Percentiles rank a stretch among this genome's conserved stretches.
Evolutionary conservation across 2,329 filamentous ascomycete species (phyloP).

Genomic region (Triangularia setosa): DNA sequence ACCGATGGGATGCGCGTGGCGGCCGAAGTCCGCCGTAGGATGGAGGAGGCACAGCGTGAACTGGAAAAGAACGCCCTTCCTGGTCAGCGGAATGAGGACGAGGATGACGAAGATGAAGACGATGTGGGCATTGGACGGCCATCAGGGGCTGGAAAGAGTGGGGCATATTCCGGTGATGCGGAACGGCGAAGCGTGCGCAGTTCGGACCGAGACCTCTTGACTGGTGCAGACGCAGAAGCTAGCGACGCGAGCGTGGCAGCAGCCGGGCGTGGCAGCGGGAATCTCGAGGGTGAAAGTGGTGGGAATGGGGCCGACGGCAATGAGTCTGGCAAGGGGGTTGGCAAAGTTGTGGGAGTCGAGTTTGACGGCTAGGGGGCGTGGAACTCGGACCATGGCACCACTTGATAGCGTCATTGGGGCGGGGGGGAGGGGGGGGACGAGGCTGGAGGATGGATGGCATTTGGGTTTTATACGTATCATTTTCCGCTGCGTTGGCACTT

Average conservation of each 20-base stretch:
- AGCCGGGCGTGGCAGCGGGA: constrained; percentile 3
- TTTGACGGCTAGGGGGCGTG: constrained; percentile 29
- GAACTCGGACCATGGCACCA: constrained; percentile 11
- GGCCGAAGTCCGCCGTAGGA: constrained; percentile 81
- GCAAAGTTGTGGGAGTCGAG: constrained; percentile 27
- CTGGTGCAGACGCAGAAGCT: constrained; percentile 70
- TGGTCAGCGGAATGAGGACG: constrained; percentile 61
- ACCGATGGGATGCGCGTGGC: constrained; percentile 96
- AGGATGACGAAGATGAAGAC: constrained; percentile 30
- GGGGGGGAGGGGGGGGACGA: too few species aligned
- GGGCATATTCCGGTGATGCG: constrained; percentile 49
- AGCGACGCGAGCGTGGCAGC: constrained; percentile 22
- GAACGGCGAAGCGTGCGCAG: constrained; percentile 63
- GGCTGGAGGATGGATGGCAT: background rate
- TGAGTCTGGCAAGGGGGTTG: constrained; percentile 12
- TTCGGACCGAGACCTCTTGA: constrained; percentile 66
- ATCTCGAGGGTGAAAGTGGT: constrained; percentile 16
- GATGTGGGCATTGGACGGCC: constrained; percentile 26
- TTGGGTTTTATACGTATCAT: background rate
- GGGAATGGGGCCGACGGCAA: constrained; percentile 26
- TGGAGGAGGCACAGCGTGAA: constrained; percentile 94
- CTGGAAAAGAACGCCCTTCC: constrained; percentile 77
- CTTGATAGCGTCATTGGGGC: background rate
- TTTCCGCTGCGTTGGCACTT: background rate
- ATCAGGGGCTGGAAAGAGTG: constrained; percentile 13